These are phyloP conservation scores for Nitzschia putrida DNA, from an alignment of 108 stramenopile species.

Conservation along the genomic window DNA sequence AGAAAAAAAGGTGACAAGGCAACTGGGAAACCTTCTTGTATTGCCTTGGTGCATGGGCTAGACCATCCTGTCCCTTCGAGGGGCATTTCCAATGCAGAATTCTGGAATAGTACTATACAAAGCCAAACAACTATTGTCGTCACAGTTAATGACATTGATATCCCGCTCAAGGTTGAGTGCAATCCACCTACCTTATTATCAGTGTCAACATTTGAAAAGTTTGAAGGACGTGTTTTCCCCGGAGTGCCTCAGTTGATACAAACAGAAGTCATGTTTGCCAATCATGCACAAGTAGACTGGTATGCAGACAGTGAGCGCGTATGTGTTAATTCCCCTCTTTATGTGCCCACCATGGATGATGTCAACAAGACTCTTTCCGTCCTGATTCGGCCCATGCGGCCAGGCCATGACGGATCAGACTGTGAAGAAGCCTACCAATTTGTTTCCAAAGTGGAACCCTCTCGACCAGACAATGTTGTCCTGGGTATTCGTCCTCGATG, in stretches of 20 bases:
- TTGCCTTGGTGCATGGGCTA: not conserved
- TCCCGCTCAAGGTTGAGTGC: slow-evolving; percentile 39
- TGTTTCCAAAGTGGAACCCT: slow-evolving; percentile 14
- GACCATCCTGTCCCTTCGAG: not conserved
- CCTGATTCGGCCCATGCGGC: slow-evolving; percentile 25
- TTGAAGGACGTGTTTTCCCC: slow-evolving; percentile 50
- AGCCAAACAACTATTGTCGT: not conserved
- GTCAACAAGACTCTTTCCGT: slow-evolving; percentile 29
- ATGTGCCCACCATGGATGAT: slow-evolving; percentile 32
- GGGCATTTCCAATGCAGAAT: slow-evolving; percentile 8
- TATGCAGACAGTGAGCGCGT: slow-evolving; percentile 43
- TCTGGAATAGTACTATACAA: not conserved
- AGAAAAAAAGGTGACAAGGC: not conserved
- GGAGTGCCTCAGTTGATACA: slow-evolving; percentile 58
- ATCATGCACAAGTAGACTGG: slow-evolving; percentile 57
- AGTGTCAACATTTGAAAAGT: slow-evolving; percentile 63
- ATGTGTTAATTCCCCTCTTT: slow-evolving; percentile 19
- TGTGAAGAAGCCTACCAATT: slow-evolving; percentile 47
- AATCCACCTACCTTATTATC: slow-evolving; percentile 60
- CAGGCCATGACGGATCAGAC: slow-evolving; percentile 17
- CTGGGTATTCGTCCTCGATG: slow-evolving; percentile 18
- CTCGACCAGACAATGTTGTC: slow-evolving; percentile 26
- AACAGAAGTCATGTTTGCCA: slow-evolving; percentile 43
- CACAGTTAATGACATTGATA: not conserved
- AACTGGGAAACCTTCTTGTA: not conserved